Evolutionary conservation across 1,139 yeast species (phyloP).

Genomic region (Magnusiomyces magnusii): DNA sequence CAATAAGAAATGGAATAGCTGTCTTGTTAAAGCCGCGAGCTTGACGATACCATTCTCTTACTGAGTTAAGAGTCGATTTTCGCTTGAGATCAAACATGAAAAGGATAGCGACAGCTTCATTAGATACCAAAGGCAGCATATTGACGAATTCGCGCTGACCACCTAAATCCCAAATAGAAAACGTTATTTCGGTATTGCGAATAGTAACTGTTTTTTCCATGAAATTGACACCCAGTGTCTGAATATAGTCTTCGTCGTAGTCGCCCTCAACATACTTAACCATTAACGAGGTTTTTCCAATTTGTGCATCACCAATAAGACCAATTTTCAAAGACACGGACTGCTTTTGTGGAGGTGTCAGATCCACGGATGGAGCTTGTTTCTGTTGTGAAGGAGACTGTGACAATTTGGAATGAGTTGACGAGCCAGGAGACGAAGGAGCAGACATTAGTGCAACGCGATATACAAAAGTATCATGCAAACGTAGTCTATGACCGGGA

Average conservation of each 20-base stretch:
- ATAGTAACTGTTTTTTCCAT: constrained; percentile 87
- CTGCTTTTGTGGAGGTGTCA: constrained; percentile 23
- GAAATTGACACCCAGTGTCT: constrained; percentile 90
- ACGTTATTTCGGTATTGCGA: constrained; percentile 82
- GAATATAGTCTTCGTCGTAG: constrained; percentile 87
- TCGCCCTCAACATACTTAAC: constrained; percentile 94
- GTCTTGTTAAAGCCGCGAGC: constrained; percentile 84
- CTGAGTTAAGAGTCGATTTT: constrained; percentile 73
- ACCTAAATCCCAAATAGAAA: constrained; percentile 94
- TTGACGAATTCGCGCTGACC: constrained; percentile 95
- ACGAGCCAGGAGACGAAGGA: neutral
- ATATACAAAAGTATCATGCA: neutral
- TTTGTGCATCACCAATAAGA: constrained; percentile 92
- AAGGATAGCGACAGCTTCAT: constrained; percentile 88
- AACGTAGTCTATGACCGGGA: neutral
- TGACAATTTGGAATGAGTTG: neutral
- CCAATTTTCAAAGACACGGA: constrained; percentile 82
- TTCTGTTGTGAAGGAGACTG: constrained; percentile 12
- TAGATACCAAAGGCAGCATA: constrained; percentile 90
- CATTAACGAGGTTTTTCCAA: constrained; percentile 97
- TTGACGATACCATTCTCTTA: constrained; percentile 93
- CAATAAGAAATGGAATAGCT: constrained; percentile 87
- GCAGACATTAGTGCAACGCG: neutral
- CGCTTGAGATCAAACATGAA: constrained; percentile 91
- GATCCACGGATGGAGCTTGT: constrained; percentile 21